Base-by-base conservation (phyloP, 1,284 basidiomycete genomes). In the Grifola frondosa region DNA sequence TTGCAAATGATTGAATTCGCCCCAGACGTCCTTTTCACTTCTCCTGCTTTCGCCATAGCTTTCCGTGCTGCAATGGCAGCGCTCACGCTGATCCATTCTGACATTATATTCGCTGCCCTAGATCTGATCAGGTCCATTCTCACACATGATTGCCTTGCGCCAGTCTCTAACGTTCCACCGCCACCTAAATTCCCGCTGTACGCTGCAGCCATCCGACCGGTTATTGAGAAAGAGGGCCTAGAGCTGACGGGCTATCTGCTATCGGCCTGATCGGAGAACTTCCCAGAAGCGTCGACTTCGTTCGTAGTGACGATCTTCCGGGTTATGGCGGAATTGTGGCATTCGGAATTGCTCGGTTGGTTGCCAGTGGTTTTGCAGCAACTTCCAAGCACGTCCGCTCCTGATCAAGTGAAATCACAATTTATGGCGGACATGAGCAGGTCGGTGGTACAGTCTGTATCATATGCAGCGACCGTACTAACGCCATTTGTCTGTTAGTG, bases 271-370 rank as follows among this genome's bases (percentile, higher is more conserved):
- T 82, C 93, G 3, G 82, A 84, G 22, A 84, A 88, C 46, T 98
- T 95, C 63, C 90, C 91, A 3, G 93, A 95, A 56, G 95, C 98
- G 49, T 77, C 83, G 2, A 75, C 86, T 21, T 78, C 87, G 6
- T 66, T 75, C 32, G 84, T 94, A 24, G 80, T 92, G 32, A 82
- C 84, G 2, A 82, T 97, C 50, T 77, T 97, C 59, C 78, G 89
- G 25, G 73, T 81, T 22, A 63, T 95, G 34, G 78, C 84, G 22
- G 67, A 71, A 22, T 62, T 81, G 11, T 90, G 88, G 76, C 76
- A 88, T 0, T 63, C 73, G 6, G 80, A 88, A 58, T 65, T 95
- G 40, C 67, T 85, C 15, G 61, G 70, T 9, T 96, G 91, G 87
- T 64, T 94, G 12, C 80, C 84, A 2, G 65, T 77, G 23, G 77